Conservation (phyloP, 2,329 filamentous ascomycete species). For the Cryphonectria radicalis region DNA sequence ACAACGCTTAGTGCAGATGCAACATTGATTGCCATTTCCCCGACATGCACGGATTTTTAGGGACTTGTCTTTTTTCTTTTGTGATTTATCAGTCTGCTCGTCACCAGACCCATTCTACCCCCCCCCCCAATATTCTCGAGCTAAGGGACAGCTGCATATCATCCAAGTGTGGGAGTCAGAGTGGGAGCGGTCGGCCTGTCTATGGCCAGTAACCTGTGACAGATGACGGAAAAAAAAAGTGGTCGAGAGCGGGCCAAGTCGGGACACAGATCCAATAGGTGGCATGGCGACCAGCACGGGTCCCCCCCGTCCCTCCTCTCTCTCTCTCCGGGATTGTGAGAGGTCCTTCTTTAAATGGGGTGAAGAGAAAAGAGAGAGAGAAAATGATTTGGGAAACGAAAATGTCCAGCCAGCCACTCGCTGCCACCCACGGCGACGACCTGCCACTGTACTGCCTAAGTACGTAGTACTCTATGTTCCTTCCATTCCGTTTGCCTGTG, state of each 20-base stretch:
- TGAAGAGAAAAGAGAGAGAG: background rate
- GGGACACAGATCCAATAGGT: conserved; percentile 2
- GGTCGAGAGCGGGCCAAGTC: conserved; percentile 9
- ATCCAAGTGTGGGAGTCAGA: conserved; percentile 2
- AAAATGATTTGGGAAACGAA: background rate
- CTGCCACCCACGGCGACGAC: no score
- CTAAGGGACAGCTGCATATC: conserved; percentile 14
- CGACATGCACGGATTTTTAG: background rate
- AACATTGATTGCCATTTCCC: background rate
- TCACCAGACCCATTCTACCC: conserved; percentile 10
- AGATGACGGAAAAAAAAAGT: conserved; percentile 22
- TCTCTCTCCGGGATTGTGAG: background rate
- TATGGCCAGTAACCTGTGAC: conserved; percentile 24
- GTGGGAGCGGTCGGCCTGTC: conserved; percentile 7
- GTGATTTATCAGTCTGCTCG: conserved; percentile 14
- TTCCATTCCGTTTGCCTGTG: background rate
- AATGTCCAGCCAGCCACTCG: background rate
- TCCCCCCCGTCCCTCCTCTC: background rate
- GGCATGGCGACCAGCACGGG: background rate
- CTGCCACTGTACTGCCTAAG: background rate
- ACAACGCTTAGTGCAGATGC: background rate
- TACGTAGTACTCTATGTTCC: background rate
- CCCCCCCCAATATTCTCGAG: background rate
- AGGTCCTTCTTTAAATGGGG: background rate
- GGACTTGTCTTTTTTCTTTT: background rate